Evolutionary conservation across 2,329 filamentous ascomycete species (phyloP), one percentile per base, ranked within the genome.

Genomic region (Ophiocordyceps unilateralis): DNA sequence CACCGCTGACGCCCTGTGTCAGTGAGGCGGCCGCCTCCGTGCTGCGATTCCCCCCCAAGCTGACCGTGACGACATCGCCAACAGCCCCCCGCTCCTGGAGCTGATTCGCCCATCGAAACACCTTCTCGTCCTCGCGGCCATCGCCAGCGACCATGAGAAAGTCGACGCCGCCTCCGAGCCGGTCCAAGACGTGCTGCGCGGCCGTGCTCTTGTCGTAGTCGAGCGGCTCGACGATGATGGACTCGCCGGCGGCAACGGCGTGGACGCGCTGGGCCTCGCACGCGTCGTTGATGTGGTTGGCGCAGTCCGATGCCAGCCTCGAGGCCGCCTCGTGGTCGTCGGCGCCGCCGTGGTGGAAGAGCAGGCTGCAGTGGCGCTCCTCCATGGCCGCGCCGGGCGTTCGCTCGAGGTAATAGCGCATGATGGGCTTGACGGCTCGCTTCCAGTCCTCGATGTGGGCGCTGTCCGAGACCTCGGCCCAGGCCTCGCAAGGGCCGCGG

Each of bases 221-320:
- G 37, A 82, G 72, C 5, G 86, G 82, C 58, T 94, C 88, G 15
- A 95, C 85, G 11, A 88, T 70, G 41, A 96, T 78, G 37, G 79
- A 82, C 26, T 84, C 78, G 44, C 91, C 83, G 14, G 85, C 68
- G 1, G 83, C 81, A 17, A 93, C 75, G 5, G 89, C 89, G 55
- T 87, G 85, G 5, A 96, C 82, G 26, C 78, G 74, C 60, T 93
- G 84, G 44, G 73, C 76, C 56, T 86, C 81, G 57, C 87, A 94
- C 0, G 86, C 83, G 55, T 94, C 88, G 56, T 96, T 96, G 68
- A 96, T 91, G 54, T 95, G 88, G 48, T 84, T 88, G 0, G 86
- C 86, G 55, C 87, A 93, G 57, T 96, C 89, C 19, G 81, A 83
- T 0, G 87, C 89, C 53, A 88, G 82, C 19, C 86, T 78, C 45